These are phyloP conservation scores for Globisporangium carolinianum DNA, from an alignment of 352 stramenopile species.

Conservation along the genomic window DNA sequence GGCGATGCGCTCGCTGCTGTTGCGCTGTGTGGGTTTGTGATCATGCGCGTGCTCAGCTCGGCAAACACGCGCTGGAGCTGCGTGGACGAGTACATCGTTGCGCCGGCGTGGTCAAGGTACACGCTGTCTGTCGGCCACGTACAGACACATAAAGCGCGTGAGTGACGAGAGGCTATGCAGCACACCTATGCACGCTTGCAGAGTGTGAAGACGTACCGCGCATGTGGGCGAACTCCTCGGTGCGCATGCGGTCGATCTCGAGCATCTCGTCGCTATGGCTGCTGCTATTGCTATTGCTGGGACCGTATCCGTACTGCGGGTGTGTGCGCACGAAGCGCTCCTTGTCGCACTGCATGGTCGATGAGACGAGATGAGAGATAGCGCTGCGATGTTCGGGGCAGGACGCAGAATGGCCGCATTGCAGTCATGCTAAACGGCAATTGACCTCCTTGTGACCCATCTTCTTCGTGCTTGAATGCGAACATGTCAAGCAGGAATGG, in stretches of 20 bases:
- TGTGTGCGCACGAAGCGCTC: constrained; percentile 9
- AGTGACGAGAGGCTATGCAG: neutral
- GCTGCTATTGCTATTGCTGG: neutral
- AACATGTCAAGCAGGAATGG: too few relatives aligned
- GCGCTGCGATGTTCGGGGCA: too few relatives aligned
- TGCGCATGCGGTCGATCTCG: constrained; percentile 34
- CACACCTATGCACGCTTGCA: neutral
- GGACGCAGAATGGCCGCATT: too few relatives aligned
- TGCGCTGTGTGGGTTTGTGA: constrained; percentile 65
- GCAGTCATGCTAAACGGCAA: too few relatives aligned
- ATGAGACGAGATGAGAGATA: too few relatives aligned
- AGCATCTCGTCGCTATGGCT: constrained; percentile 3
- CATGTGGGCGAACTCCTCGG: constrained; percentile 39
- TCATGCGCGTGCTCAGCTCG: constrained; percentile 43
- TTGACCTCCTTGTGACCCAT: too few relatives aligned
- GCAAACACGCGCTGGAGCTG: constrained; percentile 49
- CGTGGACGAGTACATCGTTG: constrained; percentile 63
- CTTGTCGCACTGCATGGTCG: constrained; percentile 1
- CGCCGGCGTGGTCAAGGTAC: constrained; percentile 83
- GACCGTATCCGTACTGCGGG: constrained; percentile 10
- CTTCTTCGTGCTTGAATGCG: too few relatives aligned
- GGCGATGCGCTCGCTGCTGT: constrained; percentile 19
- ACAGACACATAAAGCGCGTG: neutral
- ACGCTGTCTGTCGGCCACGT: constrained; percentile 19
- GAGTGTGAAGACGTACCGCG: constrained; percentile 10